phyloP scores from a whole-genome alignment of 116 monocot species.

The Trichopus zeylanicus region DNA sequence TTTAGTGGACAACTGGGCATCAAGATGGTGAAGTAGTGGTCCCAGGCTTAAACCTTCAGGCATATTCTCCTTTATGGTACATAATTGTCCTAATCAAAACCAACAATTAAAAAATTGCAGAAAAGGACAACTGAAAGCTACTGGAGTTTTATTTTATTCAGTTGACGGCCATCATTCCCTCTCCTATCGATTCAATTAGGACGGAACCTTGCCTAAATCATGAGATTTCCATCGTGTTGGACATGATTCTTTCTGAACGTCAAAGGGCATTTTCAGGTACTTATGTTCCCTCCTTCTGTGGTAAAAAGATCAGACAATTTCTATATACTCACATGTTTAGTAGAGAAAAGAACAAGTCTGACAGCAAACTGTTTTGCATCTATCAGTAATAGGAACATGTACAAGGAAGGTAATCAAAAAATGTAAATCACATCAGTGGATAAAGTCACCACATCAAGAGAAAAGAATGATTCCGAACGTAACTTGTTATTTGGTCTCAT shows the following conservation, averaged over 20 bases:
- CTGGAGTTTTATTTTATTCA: constrained; percentile 6
- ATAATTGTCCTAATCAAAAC: too few species aligned
- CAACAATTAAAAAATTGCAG: too few species aligned
- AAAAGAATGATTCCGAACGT: too few species aligned
- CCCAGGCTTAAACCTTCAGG: constrained; percentile 7
- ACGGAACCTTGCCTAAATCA: constrained; percentile 2
- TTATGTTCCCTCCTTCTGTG: neutral
- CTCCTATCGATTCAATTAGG: neutral
- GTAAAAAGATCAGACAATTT: constrained; percentile 1
- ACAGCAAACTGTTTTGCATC: constrained; percentile 1
- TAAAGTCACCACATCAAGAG: too few species aligned
- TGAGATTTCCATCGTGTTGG: neutral
- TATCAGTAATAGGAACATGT: too few species aligned
- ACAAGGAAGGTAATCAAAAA: too few species aligned
- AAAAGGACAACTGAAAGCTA: constrained; percentile 5
- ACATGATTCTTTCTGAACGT: neutral
- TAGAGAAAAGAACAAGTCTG: neutral
- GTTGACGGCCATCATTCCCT: neutral
- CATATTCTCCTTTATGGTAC: neutral
- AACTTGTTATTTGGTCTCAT: too few species aligned
- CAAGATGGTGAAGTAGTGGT: constrained; percentile 2
- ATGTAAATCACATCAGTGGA: too few species aligned
- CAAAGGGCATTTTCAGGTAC: neutral
- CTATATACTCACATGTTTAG: neutral
- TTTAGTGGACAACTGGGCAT: neutral